Evolutionary conservation across 495 filamentous ascomycete species (phyloP).

Genomic region (Talaromyces adpressus): DNA sequence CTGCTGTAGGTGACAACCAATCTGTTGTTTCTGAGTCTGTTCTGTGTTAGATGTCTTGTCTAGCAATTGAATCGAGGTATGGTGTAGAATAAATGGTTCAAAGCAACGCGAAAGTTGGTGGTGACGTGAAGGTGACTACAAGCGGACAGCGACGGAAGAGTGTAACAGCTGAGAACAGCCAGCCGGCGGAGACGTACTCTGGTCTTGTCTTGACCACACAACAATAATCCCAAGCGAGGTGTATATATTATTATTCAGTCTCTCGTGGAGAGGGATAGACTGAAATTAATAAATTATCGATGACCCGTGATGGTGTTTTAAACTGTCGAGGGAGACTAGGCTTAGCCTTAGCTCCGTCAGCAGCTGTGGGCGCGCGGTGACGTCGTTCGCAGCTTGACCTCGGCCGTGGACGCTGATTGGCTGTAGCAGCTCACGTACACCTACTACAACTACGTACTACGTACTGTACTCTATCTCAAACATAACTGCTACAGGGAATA

Average conservation of each 20-base stretch:
- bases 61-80: neutral
- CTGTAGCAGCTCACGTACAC: neutral
- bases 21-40: neutral
- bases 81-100: neutral
- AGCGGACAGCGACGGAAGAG: conserved; percentile 13
- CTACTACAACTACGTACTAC: too few species aligned
- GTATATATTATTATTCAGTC: neutral
- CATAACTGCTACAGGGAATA: neutral
- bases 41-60: neutral
- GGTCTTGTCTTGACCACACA: neutral
- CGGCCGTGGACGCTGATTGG: neutral
- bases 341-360: neutral
- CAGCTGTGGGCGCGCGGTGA: neutral
- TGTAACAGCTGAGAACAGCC: conserved; percentile 11
- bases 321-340: neutral
- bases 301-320: neutral
- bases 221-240: neutral
- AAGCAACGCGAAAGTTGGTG: neutral
- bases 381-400: neutral
- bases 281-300: neutral
- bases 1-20: conserved; percentile 2
- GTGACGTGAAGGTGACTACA: conserved; percentile 15
- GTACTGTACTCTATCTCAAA: neutral
- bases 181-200: neutral
- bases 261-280: neutral